A percentile compares a stretch with the other conserved stretches of the same genome.
Evolutionary conservation across 2,329 filamentous ascomycete genomes (phyloP).

Genomic region (Fusarium graminum): DNA sequence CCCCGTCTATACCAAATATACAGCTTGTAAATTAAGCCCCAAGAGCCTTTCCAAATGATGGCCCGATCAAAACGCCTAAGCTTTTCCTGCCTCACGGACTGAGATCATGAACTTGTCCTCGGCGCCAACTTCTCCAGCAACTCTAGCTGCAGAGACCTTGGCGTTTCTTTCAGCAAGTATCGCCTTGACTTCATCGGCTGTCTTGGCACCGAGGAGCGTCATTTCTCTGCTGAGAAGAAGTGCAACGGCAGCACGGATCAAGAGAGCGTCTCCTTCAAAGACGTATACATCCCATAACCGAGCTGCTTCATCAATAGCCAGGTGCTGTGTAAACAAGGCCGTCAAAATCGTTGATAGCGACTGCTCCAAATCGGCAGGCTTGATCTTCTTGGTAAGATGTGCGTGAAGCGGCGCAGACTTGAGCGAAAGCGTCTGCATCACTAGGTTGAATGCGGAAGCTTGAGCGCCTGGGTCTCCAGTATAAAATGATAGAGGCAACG

Average conservation of each 20-base stretch:
- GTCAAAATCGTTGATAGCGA: slow-evolving; percentile 74
- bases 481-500: slow-evolving; percentile 81
- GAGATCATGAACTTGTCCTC: slow-evolving; percentile 60
- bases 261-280: slow-evolving; percentile 81
- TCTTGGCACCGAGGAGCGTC: slow-evolving; percentile 62
- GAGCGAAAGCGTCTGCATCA: slow-evolving; percentile 73
- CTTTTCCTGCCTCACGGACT: slow-evolving; percentile 54
- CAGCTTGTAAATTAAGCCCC: slow-evolving; percentile 34
- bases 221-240: slow-evolving; percentile 69
- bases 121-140: slow-evolving; percentile 59
- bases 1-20: slow-evolving; percentile 49
- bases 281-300: slow-evolving; percentile 86
- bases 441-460: slow-evolving; percentile 75
- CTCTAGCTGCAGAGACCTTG: slow-evolving; percentile 50
- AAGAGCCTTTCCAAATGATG: slow-evolving; percentile 16
- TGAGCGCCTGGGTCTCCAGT: slow-evolving; percentile 77
- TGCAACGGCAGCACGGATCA: slow-evolving; percentile 79
- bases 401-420: slow-evolving; percentile 74
- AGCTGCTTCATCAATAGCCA: slow-evolving; percentile 77
- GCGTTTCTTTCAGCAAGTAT: slow-evolving; percentile 53
- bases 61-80: slow-evolving; percentile 38
- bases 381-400: slow-evolving; percentile 69
- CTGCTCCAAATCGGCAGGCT: slow-evolving; percentile 61
- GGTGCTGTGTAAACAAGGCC: slow-evolving; percentile 71
- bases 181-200: slow-evolving; percentile 58